These are phyloP conservation scores for Botrytis byssoidea DNA, from an alignment of 2,329 filamentous ascomycete genomes.

Conservation along the genomic window DNA sequence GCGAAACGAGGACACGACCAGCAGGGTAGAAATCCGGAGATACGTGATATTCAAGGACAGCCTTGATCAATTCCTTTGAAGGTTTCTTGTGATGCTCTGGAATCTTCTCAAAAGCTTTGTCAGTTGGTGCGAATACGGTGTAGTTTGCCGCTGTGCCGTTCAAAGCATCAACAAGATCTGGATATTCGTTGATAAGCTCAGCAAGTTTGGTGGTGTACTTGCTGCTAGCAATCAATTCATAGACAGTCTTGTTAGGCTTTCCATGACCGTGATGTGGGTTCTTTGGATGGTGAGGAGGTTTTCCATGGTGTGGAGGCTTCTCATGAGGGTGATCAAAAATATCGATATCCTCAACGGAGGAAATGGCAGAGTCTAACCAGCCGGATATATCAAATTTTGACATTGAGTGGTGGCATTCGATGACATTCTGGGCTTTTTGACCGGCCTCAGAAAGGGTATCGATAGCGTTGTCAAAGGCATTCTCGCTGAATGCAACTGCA, in stretches of 20 bases:
- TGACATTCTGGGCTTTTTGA: constrained; percentile 29
- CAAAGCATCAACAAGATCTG: constrained; percentile 68
- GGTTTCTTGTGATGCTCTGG: constrained; percentile 57
- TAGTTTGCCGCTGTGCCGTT: constrained; percentile 73
- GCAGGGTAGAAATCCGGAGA: constrained; percentile 65
- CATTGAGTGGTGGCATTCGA: constrained; percentile 38
- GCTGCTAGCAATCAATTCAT: constrained; percentile 72
- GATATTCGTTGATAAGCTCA: constrained; percentile 69
- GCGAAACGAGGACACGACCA: constrained; percentile 61
- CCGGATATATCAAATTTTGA: constrained; percentile 37
- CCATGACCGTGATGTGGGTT: constrained; percentile 36
- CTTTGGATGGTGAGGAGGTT: constrained; percentile 26
- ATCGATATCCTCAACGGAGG: constrained; percentile 39
- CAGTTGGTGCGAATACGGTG: constrained; percentile 78
- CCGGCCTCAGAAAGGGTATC: constrained; percentile 28
- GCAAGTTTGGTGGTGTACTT: constrained; percentile 77
- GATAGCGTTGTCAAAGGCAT: constrained; percentile 38
- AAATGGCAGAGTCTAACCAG: constrained; percentile 40
- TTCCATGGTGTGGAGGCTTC: constrained; percentile 25
- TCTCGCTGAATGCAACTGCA: constrained; percentile 31
- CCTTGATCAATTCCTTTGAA: constrained; percentile 67
- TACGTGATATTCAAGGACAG: constrained; percentile 73
- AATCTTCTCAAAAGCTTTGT: constrained; percentile 69
- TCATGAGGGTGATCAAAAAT: constrained; percentile 30
- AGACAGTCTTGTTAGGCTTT: constrained; percentile 70